Percentiles rank a stretch among this genome's conserved stretches.
phyloP scores from a whole-genome alignment of 257 asterid genomes.

The Nicotiana tabacum region DNA sequence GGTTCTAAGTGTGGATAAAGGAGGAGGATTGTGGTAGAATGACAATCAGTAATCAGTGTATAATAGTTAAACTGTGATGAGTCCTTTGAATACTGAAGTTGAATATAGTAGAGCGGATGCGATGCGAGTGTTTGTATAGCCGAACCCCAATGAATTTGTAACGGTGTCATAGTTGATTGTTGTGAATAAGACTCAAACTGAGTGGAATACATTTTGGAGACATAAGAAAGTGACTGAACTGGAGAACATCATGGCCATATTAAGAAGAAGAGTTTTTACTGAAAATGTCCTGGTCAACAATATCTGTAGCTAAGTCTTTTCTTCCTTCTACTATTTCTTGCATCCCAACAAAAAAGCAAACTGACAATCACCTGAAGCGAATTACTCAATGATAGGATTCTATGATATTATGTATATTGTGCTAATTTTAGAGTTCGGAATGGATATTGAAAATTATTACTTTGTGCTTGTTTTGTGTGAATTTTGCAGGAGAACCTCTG shows the following conservation, averaged over 20 bases:
- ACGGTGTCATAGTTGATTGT: neutral
- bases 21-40: neutral
- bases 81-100: neutral
- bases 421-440: neutral
- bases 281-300: neutral
- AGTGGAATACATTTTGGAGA: neutral
- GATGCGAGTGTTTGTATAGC: neutral
- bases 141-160: neutral
- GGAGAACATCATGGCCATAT: too few relatives aligned
- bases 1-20: neutral
- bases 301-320: neutral
- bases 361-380: neutral
- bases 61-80: neutral
- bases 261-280: neutral
- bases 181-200: neutral
- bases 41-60: neutral
- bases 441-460: neutral
- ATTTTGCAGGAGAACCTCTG: conserved; percentile 75
- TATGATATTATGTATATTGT: neutral
- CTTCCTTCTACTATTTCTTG: neutral
- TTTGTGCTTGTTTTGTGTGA: neutral
- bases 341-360: neutral
- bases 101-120: neutral
- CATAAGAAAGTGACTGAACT: neutral
- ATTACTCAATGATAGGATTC: neutral